A percentile compares a stretch with the other conserved stretches of the same genome.
phyloP scores from a whole-genome alignment of 345 rosid species.

The Diplotaxis tenuifolia region DNA sequence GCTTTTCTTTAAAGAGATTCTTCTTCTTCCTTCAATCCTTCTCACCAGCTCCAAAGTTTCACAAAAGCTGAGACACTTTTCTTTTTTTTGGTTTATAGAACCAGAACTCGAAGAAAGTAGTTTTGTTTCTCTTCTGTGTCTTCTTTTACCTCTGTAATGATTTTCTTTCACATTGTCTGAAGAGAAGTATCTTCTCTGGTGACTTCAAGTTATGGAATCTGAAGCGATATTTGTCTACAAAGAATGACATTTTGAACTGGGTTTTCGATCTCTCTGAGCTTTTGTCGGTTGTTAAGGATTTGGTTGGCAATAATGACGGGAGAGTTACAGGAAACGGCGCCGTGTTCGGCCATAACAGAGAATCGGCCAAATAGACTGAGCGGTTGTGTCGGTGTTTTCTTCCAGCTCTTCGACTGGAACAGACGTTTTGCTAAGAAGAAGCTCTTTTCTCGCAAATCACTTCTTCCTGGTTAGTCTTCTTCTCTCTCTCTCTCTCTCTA shows the following conservation, averaged over 20 bases:
- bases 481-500: neutral
- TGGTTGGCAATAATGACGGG: slow-evolving; percentile 27
- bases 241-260: slow-evolving; percentile 4
- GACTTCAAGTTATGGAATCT: neutral
- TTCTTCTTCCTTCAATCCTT: slow-evolving; percentile 5
- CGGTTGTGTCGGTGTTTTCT: slow-evolving; percentile 91
- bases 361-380: slow-evolving; percentile 61
- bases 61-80: slow-evolving; percentile 18
- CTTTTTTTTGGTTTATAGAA: neutral
- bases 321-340: slow-evolving; percentile 55
- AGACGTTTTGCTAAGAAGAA: slow-evolving; percentile 77
- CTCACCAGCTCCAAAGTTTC: slow-evolving; percentile 14
- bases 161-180: too few species aligned
- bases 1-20: slow-evolving; percentile 4
- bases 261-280: slow-evolving; percentile 9
- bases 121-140: neutral
- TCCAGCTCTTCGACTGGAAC: slow-evolving; percentile 91
- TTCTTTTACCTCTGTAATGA: neutral
- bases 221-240: slow-evolving; percentile 13
- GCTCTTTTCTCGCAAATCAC: slow-evolving; percentile 72
- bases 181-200: neutral
- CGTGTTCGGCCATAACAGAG: slow-evolving; percentile 66
- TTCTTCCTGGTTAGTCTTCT: slow-evolving; percentile 56
- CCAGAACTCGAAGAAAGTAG: neutral
- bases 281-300: slow-evolving; percentile 13